Conservation (phyloP, 495 filamentous ascomycete species). For the Acidiella bohemica region DNA sequence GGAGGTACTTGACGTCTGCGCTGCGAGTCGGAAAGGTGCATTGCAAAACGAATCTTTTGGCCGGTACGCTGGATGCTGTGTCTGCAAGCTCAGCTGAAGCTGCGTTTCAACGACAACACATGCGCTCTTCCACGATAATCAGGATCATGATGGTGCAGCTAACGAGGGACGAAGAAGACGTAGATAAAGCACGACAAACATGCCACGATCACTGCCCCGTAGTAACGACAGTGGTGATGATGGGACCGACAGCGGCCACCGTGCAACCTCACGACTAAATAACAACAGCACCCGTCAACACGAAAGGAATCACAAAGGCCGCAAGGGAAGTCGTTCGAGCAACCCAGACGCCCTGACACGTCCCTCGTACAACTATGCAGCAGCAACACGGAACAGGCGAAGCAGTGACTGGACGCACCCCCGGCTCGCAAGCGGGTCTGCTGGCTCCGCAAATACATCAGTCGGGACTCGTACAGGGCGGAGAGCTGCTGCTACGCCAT, state of each 20-base stretch:
- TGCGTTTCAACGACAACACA: no score
- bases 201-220: no score
- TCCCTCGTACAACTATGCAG: constrained; percentile 10
- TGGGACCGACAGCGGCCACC: not conserved
- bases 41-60: constrained; percentile 9
- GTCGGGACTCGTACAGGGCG: no score
- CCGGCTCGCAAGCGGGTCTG: constrained; percentile 2
- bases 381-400: no score
- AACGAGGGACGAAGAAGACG: not conserved
- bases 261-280: constrained; percentile 7
- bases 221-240: no score
- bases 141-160: not conserved
- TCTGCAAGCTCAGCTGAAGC: no score
- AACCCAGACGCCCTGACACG: constrained; percentile 15
- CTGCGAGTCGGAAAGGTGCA: constrained; percentile 14
- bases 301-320: constrained; percentile 2
- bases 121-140: no score
- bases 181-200: no score
- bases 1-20: constrained; percentile 5
- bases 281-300: not conserved
- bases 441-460: no score
- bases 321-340: constrained; percentile 9
- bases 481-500: not conserved
- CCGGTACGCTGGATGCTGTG: constrained; percentile 16
- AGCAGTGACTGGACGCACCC: no score